Percentiles rank a stretch among this genome's conserved stretches.
Conservation (phyloP, 2,329 filamentous ascomycete species). For the Ambrosiella xylebori region DNA sequence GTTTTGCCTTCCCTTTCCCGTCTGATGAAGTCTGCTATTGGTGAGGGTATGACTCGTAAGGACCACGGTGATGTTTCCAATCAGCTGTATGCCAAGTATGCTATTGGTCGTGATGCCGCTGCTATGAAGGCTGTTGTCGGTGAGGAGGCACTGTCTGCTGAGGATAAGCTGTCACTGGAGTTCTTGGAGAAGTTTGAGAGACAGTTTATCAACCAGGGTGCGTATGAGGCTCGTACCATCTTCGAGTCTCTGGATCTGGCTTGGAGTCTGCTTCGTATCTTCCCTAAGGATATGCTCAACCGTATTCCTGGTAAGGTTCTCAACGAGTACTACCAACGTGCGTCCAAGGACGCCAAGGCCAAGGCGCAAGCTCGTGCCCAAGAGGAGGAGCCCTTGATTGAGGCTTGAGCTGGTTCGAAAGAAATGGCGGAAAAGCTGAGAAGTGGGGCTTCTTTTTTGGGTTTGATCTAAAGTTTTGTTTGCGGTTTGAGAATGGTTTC, state of each 20-base stretch:
- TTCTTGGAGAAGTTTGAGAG: constrained; percentile 98
- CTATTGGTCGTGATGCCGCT: constrained; percentile 93
- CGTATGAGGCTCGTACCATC: constrained; percentile 83
- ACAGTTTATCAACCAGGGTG: constrained; percentile 78
- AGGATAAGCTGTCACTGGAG: constrained; percentile 95
- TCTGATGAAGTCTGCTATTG: constrained; percentile 99
- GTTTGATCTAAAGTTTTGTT: neutral
- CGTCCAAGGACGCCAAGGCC: constrained; percentile 42
- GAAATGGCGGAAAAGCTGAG: neutral
- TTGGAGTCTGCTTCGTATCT: constrained; percentile 92
- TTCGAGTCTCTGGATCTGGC: constrained; percentile 89
- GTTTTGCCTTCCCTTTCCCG: constrained; percentile 93
- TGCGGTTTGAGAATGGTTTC: neutral
- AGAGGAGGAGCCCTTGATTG: constrained; percentile 42
- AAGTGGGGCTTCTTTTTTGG: neutral
- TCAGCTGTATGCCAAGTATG: constrained; percentile 98
- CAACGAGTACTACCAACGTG: constrained; percentile 66
- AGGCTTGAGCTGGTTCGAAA: constrained; percentile 26
- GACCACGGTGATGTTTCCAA: constrained; percentile 98
- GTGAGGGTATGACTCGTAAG: constrained; percentile 87
- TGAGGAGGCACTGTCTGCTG: constrained; percentile 85
- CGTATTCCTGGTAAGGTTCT: constrained; percentile 73
- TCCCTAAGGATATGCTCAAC: constrained; percentile 95
- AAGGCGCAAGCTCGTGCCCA: constrained; percentile 39
- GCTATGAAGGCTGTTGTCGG: constrained; percentile 99